These are phyloP conservation scores for Neltuma alba DNA, from an alignment of 306 rosid species.

Conservation along the genomic window DNA sequence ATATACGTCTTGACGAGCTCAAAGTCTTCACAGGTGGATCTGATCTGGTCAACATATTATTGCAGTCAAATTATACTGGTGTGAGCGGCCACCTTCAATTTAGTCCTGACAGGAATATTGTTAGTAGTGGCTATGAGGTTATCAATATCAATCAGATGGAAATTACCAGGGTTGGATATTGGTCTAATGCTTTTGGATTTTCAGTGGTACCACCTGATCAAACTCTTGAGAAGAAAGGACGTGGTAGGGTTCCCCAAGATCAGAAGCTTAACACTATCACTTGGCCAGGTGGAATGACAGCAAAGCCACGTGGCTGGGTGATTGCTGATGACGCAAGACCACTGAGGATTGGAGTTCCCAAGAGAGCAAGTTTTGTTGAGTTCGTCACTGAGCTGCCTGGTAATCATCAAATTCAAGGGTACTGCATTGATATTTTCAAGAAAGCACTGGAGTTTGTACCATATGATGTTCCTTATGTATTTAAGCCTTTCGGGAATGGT, in stretches of 20 bases:
- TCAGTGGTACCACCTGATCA: slow-evolving; percentile 71
- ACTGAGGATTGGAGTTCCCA: slow-evolving; percentile 86
- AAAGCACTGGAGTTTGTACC: slow-evolving; percentile 74
- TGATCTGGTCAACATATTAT: slow-evolving; percentile 55
- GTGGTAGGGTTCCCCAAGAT: slow-evolving; percentile 35
- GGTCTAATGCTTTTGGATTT: slow-evolving; percentile 74
- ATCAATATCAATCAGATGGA: slow-evolving; percentile 62
- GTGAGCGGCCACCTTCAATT: slow-evolving; percentile 71
- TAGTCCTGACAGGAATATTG: slow-evolving; percentile 54
- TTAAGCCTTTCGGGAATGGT: slow-evolving; percentile 78
- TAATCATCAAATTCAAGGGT: slow-evolving; percentile 60
- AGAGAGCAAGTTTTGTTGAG: slow-evolving; percentile 83
- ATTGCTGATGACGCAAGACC: slow-evolving; percentile 74
- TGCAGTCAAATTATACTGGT: slow-evolving; percentile 70
- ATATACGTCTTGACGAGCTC: slow-evolving; percentile 63
- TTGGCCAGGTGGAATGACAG: slow-evolving; percentile 89
- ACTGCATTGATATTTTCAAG: slow-evolving; percentile 76
- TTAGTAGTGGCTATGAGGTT: slow-evolving; percentile 71
- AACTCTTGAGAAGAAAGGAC: slow-evolving; percentile 41
- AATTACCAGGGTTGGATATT: slow-evolving; percentile 65
- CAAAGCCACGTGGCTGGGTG: slow-evolving; percentile 92
- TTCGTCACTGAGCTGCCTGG: slow-evolving; percentile 61
- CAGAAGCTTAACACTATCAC: slow-evolving; percentile 73
- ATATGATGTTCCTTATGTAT: slow-evolving; percentile 71
- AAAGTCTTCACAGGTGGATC: slow-evolving; percentile 73